phyloP scores from a whole-genome alignment of 768 basidiomycete species.

The Boletus reticuloceps region DNA sequence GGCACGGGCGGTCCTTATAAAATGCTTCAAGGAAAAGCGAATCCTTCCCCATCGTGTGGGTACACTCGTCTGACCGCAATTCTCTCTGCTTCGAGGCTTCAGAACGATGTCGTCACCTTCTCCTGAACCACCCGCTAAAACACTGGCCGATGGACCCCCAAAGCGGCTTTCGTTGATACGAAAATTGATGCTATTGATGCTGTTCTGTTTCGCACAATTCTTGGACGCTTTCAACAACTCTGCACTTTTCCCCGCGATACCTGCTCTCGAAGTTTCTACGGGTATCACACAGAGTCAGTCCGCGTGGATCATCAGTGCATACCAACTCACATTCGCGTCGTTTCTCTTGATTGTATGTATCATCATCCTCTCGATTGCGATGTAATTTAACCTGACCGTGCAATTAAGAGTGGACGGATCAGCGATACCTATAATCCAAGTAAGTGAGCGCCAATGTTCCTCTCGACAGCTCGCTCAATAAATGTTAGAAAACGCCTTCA shows the following conservation, averaged over 20 bases:
- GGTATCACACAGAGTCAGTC: constrained; percentile 11
- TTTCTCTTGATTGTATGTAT: constrained; percentile 29
- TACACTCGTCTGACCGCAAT: not conserved
- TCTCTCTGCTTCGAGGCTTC: not conserved
- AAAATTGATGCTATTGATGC: constrained; percentile 31
- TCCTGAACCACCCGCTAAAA: not conserved
- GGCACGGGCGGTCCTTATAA: too few relatives aligned
- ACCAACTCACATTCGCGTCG: constrained; percentile 47
- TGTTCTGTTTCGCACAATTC: constrained; percentile 44
- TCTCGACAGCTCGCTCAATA: constrained; percentile 28
- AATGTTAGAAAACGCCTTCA: constrained; percentile 41
- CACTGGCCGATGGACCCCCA: not conserved
- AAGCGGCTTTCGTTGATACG: constrained; percentile 20
- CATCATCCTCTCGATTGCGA: not conserved
- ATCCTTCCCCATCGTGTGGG: not conserved
- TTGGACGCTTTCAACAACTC: constrained; percentile 45
- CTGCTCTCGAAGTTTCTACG: constrained; percentile 25
- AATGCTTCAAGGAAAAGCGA: not conserved
- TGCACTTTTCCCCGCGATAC: constrained; percentile 40
- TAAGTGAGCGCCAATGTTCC: constrained; percentile 20
- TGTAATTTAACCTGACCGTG: constrained; percentile 1
- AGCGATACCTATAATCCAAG: constrained; percentile 31
- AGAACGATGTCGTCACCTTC: constrained; percentile 8
- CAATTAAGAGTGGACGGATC: constrained; percentile 22
- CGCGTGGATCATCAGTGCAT: constrained; percentile 42